A percentile compares a stretch with the other conserved stretches of the same genome.
phyloP scores from a whole-genome alignment of 1,284 basidiomycete species.

The Moniliella sp. region DNA sequence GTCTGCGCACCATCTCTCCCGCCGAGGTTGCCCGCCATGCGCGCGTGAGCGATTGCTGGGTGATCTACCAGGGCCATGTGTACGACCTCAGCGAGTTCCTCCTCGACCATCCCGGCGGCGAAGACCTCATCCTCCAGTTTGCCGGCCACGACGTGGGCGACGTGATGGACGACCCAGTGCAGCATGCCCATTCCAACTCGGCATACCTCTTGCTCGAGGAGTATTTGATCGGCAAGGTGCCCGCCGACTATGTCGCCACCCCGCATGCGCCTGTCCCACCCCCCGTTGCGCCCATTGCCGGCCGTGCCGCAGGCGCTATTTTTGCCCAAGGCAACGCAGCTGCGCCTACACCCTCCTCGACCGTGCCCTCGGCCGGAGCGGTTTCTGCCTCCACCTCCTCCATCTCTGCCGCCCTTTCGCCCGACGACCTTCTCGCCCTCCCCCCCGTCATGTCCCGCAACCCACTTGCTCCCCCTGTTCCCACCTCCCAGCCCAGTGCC shows the following conservation, averaged over 20 bases:
- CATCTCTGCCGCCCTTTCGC: too few relatives aligned
- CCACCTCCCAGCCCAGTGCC: too few relatives aligned
- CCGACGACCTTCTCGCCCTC: too few relatives aligned
- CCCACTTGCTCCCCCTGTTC: too few relatives aligned
- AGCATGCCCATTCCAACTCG: constrained; percentile 72
- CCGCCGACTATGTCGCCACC: constrained; percentile 6
- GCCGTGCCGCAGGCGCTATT: too few relatives aligned
- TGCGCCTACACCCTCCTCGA: too few relatives aligned
- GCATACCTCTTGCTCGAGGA: constrained; percentile 83
- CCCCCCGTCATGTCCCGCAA: too few relatives aligned
- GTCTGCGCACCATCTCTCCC: constrained; percentile 11
- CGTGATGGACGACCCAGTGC: constrained; percentile 57
- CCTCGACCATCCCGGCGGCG: constrained; percentile 38
- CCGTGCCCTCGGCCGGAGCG: too few relatives aligned
- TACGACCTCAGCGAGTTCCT: constrained; percentile 39
- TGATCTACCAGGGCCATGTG: constrained; percentile 36
- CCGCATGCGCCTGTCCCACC: too few relatives aligned
- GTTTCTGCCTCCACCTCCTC: too few relatives aligned
- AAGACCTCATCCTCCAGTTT: constrained; percentile 42
- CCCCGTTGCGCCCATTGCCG: too few relatives aligned
- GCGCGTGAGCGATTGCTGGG: constrained; percentile 44
- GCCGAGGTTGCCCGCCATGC: constrained; percentile 36
- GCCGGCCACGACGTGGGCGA: constrained; percentile 63
- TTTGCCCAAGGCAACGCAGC: too few relatives aligned
- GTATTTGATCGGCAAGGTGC: constrained; percentile 35